Conservation (phyloP, 2,329 filamentous ascomycete genomes). For the Samsoniella hepiali region DNA sequence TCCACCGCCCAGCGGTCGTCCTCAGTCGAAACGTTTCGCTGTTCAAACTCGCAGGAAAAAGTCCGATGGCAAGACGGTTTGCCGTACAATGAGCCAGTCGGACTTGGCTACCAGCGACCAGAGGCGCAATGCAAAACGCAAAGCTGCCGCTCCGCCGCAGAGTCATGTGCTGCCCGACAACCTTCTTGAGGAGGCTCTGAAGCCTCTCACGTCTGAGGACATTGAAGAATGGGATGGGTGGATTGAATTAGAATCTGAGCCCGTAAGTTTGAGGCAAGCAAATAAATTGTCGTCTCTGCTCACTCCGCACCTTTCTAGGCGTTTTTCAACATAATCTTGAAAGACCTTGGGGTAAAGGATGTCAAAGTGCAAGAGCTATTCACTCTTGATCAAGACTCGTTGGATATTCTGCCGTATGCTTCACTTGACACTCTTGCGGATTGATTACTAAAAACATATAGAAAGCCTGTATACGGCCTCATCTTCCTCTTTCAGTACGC, state of each 20-base stretch:
- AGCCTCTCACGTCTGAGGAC: conserved; percentile 49
- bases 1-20: neutral
- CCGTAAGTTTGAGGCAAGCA: conserved; percentile 50
- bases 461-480: conserved; percentile 75
- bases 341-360: conserved; percentile 70
- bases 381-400: conserved; percentile 62
- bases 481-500: conserved; percentile 81
- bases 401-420: conserved; percentile 60
- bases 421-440: neutral
- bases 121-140: conserved; percentile 44
- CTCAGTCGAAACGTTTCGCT: neutral
- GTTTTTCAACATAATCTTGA: conserved; percentile 82
- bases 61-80: neutral
- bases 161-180: conserved; percentile 34
- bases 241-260: conserved; percentile 87
- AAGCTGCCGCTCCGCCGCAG: conserved; percentile 34
- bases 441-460: conserved; percentile 31
- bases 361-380: conserved; percentile 76
- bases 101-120: conserved; percentile 22
- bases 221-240: conserved; percentile 65
- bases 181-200: conserved; percentile 46
- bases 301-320: conserved; percentile 45
- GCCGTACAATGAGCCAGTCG: conserved; percentile 3
- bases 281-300: conserved; percentile 15
- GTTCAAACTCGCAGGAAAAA: neutral